Percentiles rank a stretch among this genome's conserved stretches.
phyloP scores from a whole-genome alignment of 257 asterid genomes.

The Pogostemon cablin region DNA sequence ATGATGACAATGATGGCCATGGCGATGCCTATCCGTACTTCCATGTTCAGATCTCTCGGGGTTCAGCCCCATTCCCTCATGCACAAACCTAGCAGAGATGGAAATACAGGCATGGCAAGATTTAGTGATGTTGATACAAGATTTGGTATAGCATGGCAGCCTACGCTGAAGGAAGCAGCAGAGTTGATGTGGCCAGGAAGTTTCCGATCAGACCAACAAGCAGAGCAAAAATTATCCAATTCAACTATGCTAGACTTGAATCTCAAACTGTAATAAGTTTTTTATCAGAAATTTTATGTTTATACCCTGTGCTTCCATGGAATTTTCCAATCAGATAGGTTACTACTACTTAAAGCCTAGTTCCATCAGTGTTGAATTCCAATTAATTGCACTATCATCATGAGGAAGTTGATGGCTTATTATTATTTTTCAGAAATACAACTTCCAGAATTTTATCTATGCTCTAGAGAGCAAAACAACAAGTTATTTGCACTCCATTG shows the following conservation, averaged over 20 bases:
- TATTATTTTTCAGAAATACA: slow-evolving; percentile 29
- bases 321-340: slow-evolving; percentile 28
- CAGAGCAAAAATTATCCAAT: slow-evolving; percentile 50
- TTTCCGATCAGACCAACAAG: slow-evolving; percentile 55
- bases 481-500: slow-evolving; percentile 20
- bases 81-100: slow-evolving; percentile 61
- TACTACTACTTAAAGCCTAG: slow-evolving; percentile 24
- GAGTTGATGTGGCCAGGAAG: slow-evolving; percentile 88
- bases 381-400: slow-evolving; percentile 25
- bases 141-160: slow-evolving; percentile 46
- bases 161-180: slow-evolving; percentile 40
- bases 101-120: slow-evolving; percentile 39
- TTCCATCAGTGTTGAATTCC: slow-evolving; percentile 26
- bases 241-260: slow-evolving; percentile 67
- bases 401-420: slow-evolving; percentile 21
- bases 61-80: slow-evolving; percentile 73
- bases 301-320: slow-evolving; percentile 34
- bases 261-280: slow-evolving; percentile 65
- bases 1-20: slow-evolving; percentile 56
- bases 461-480: slow-evolving; percentile 28
- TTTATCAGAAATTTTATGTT: slow-evolving; percentile 18
- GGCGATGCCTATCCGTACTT: slow-evolving; percentile 54
- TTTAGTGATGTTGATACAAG: slow-evolving; percentile 48
- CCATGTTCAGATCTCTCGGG: slow-evolving; percentile 82
- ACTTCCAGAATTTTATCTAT: slow-evolving; percentile 29